Evolutionary conservation across 1,284 basidiomycete species (phyloP).

Genomic region (Apiotrichum sp.): DNA sequence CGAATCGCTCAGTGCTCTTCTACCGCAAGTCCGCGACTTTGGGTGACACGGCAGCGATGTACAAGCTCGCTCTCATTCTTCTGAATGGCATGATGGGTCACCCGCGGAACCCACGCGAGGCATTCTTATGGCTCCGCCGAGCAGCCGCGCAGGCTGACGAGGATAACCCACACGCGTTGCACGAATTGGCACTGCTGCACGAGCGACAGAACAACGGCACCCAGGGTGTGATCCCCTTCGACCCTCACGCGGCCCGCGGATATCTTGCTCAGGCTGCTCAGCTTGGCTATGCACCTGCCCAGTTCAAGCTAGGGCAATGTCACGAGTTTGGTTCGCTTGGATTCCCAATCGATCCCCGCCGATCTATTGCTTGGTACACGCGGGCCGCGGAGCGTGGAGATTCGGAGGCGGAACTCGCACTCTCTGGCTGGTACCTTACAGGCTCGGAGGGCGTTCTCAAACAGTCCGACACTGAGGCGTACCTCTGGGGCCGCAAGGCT

Average conservation of each 20-base stretch:
- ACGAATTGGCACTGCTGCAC: slow-evolving; percentile 90
- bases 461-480: slow-evolving; percentile 96
- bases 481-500: slow-evolving; percentile 88
- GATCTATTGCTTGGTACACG: slow-evolving; percentile 97
- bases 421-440: slow-evolving; percentile 96
- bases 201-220: slow-evolving; percentile 54
- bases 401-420: slow-evolving; percentile 86
- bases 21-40: slow-evolving; percentile 94
- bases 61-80: slow-evolving; percentile 95
- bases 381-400: slow-evolving; percentile 94
- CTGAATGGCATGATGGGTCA: slow-evolving; percentile 80
- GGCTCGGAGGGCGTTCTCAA: slow-evolving; percentile 92
- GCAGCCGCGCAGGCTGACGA: slow-evolving; percentile 97
- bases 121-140: slow-evolving; percentile 87
- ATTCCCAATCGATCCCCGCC: slow-evolving; percentile 85
- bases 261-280: slow-evolving; percentile 89
- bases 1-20: slow-evolving; percentile 82
- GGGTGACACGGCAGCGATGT: slow-evolving; percentile 98
- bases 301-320: slow-evolving; percentile 90
- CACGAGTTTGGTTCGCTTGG: slow-evolving; percentile 88
- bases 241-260: slow-evolving; percentile 66
- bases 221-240: slow-evolving; percentile 39
- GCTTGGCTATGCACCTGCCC: slow-evolving; percentile 85
- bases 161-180: slow-evolving; percentile 95
- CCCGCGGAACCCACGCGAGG: slow-evolving; percentile 79